Evolutionary conservation across 1,284 basidiomycete species (phyloP).

Genomic region (Moesziomyces aphidis): DNA sequence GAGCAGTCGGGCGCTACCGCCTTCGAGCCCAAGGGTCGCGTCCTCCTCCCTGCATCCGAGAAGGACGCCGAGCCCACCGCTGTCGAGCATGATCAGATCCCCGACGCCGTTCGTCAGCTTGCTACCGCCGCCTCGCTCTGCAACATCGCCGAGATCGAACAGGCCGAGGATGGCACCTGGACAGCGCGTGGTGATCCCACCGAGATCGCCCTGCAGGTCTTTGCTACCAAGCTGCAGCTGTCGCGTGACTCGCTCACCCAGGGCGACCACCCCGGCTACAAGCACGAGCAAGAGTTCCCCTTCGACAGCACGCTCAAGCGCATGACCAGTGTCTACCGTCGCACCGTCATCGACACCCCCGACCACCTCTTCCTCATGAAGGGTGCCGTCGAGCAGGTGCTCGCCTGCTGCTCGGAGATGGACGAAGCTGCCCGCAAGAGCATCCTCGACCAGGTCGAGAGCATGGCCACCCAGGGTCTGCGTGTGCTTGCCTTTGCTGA

Average conservation of each 20-base stretch:
- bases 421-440: slow-evolving; percentile 39
- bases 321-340: slow-evolving; percentile 55
- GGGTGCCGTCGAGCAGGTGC: slow-evolving; percentile 60
- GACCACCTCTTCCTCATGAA: slow-evolving; percentile 55
- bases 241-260: slow-evolving; percentile 36
- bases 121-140: slow-evolving; percentile 59
- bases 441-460: slow-evolving; percentile 56
- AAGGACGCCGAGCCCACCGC: slow-evolving; percentile 14
- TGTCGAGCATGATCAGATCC: slow-evolving; percentile 25
- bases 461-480: slow-evolving; percentile 56
- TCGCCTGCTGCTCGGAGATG: slow-evolving; percentile 52
- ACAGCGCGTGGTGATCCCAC: slow-evolving; percentile 59
- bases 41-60: slow-evolving; percentile 18
- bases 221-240: slow-evolving; percentile 51
- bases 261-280: slow-evolving; percentile 22
- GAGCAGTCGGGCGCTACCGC: slow-evolving; percentile 53
- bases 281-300: slow-evolving; percentile 54
- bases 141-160: slow-evolving; percentile 57
- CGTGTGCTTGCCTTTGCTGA: slow-evolving; percentile 61
- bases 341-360: slow-evolving; percentile 7
- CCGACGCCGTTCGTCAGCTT: slow-evolving; percentile 33
- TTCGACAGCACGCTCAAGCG: slow-evolving; percentile 62
- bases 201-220: slow-evolving; percentile 59
- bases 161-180: slow-evolving; percentile 40
- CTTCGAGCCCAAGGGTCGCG: slow-evolving; percentile 50